Evolutionary conservation across 148 eudicot species (phyloP).

Genomic region (Heliosperma pusillum): DNA sequence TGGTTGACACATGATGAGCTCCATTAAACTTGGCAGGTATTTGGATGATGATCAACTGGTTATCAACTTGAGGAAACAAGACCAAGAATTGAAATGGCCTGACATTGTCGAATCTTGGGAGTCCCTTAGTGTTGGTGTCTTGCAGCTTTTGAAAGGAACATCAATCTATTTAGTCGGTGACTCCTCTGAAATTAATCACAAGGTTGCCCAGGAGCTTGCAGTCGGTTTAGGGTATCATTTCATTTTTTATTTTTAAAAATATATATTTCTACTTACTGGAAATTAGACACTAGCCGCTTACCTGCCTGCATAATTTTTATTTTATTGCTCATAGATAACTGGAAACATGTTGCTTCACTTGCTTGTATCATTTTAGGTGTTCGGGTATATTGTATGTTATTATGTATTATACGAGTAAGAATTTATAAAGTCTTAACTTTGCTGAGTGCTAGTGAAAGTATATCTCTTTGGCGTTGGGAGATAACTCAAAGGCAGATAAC

Average conservation of each 20-base stretch:
- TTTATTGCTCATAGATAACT: background rate
- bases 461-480: background rate
- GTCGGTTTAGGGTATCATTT: slow-evolving; percentile 69
- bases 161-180: slow-evolving; percentile 82
- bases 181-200: slow-evolving; percentile 72
- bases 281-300: background rate
- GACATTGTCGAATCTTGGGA: slow-evolving; percentile 91
- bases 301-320: too few species aligned
- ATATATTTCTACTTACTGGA: background rate
- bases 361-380: background rate
- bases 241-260: background rate
- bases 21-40: slow-evolving; percentile 46
- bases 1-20: background rate
- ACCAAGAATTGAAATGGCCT: slow-evolving; percentile 84
- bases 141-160: slow-evolving; percentile 75
- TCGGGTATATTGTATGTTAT: background rate
- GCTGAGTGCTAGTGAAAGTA: too few species aligned
- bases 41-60: slow-evolving; percentile 81
- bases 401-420: too few species aligned
- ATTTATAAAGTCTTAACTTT: background rate
- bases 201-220: slow-evolving; percentile 77
- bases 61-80: slow-evolving; percentile 81
- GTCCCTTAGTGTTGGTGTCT: slow-evolving; percentile 66
- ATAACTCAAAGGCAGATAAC: background rate
- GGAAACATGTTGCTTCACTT: background rate